phyloP scores from a whole-genome alignment of 768 basidiomycete genomes.

The Macrolepiota dolichaula region DNA sequence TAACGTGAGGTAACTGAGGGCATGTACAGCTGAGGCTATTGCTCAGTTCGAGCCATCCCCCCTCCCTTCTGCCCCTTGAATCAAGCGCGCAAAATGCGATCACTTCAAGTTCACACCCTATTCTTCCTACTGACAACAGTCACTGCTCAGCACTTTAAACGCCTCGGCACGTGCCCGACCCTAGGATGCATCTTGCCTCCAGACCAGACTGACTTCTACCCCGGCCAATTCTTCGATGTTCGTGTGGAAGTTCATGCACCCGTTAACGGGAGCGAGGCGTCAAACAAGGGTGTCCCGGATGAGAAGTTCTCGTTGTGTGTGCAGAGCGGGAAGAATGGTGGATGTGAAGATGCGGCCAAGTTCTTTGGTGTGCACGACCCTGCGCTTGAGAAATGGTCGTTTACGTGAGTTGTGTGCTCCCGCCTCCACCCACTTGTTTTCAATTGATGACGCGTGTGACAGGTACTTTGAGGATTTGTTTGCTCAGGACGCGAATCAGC shows the following conservation, averaged over 20 bases:
- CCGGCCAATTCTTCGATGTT: slow-evolving; percentile 41
- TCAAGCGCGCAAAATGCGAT: neutral
- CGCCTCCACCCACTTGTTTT: neutral
- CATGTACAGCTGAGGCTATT: neutral
- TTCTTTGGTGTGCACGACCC: slow-evolving; percentile 33
- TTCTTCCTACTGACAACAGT: neutral
- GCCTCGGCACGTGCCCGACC: slow-evolving; percentile 39
- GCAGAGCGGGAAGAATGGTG: slow-evolving; percentile 24
- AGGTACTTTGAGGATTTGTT: slow-evolving; percentile 44
- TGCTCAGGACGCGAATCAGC: slow-evolving; percentile 30
- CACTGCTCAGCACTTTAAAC: slow-evolving; percentile 34
- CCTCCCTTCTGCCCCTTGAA: neutral
- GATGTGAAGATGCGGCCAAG: slow-evolving; percentile 29
- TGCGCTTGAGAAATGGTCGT: slow-evolving; percentile 36
- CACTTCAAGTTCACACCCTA: neutral
- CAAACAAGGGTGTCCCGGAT: slow-evolving; percentile 30
- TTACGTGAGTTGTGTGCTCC: slow-evolving; percentile 27
- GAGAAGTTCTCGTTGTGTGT: slow-evolving; percentile 39
- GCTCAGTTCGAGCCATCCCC: neutral
- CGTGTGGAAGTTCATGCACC: slow-evolving; percentile 41
- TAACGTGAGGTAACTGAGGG: neutral
- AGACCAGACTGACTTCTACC: slow-evolving; percentile 40
- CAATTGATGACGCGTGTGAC: neutral
- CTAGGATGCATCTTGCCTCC: slow-evolving; percentile 44
- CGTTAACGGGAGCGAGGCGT: slow-evolving; percentile 36